Conservation (phyloP, 495 filamentous ascomycete genomes). For the Hyaloscypha variabilis region DNA sequence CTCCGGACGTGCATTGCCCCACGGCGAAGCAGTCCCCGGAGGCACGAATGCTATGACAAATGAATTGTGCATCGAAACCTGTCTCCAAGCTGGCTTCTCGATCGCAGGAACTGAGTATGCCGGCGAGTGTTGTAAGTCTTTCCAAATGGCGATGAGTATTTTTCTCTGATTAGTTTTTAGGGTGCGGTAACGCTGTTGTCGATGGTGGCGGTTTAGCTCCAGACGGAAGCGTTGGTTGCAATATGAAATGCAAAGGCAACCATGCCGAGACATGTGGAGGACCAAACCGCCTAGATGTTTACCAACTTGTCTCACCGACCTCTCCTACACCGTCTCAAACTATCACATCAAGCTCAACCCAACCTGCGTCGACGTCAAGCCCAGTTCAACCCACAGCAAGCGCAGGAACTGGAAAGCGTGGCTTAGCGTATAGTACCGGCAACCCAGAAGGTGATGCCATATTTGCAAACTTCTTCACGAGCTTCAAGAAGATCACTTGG, state of each 20-base stretch:
- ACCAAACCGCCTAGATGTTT: too few species aligned
- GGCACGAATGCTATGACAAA: slow-evolving; percentile 33
- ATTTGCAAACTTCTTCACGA: slow-evolving; percentile 56
- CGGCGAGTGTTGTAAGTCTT: slow-evolving; percentile 34
- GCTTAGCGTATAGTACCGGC: slow-evolving; percentile 76
- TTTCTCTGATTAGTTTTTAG: slow-evolving; percentile 1
- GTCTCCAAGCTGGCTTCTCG: slow-evolving; percentile 45
- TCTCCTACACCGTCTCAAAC: not conserved
- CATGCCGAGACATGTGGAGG: too few species aligned
- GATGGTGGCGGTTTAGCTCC: slow-evolving; percentile 39
- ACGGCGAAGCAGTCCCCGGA: slow-evolving; percentile 20
- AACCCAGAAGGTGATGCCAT: slow-evolving; percentile 52
- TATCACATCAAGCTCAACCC: too few species aligned
- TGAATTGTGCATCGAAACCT: slow-evolving; percentile 43
- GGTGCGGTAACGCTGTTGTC: slow-evolving; percentile 56
- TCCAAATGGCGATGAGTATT: not conserved
- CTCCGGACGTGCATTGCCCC: slow-evolving; percentile 23
- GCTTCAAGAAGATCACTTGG: slow-evolving; percentile 57
- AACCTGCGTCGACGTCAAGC: too few species aligned
- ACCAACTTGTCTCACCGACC: too few species aligned
- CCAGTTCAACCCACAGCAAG: slow-evolving; percentile 1
- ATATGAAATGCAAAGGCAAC: slow-evolving; percentile 33
- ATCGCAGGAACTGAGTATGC: slow-evolving; percentile 52
- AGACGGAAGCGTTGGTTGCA: slow-evolving; percentile 44
- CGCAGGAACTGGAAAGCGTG: slow-evolving; percentile 54